Base-by-base conservation (phyloP, 176 grass and related monocot genomes). In the Rhynchospora tenuis region DNA sequence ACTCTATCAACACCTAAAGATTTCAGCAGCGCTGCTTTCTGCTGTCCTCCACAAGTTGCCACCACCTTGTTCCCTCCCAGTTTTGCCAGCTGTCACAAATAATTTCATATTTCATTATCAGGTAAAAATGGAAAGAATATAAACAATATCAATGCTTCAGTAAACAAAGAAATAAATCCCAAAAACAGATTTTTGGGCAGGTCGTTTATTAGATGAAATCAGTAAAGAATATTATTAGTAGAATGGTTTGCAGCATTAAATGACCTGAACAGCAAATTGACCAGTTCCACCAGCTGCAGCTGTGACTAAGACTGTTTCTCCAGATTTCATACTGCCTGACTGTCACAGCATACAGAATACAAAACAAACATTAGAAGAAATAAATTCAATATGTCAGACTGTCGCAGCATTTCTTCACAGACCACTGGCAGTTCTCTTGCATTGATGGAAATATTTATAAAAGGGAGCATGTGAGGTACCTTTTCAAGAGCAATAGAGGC, bases 401-500 rank as follows among this genome's bases (percentile, higher is more conserved):
- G n/a, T n/a, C n/a, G n/a, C n/a, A n/a, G 17, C n/a, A 20, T 73
- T 51, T 73, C 70, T 51, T 48, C 45, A 75, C 48, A 54, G 23
- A 75, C 20, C 23, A 75, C 12, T 54, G 23, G 0, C 72, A 52
- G 23, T 75, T 51, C 48, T 10, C 48, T 8, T 54, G 19, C 67
- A 45, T n/a, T 70, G 44, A 20, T 22, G 59, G 20, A 45, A 71
- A 71, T 71, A 13, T 42, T 17, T 71, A 71, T 12, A 42, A 17
- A 69, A 15, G 80, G 28, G 24, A 20, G 45, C 15, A 70, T 73
- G 14, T 28, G 12, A 74, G 11, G 57, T 83, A 90, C 96, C 96
- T 91, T 99, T 91, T 99, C 96, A 87, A 99, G 87, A 90, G 88
- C 83, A 93, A 99, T 99, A 81, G 96, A 99, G 84, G 96, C 96